Evolutionary conservation across 495 filamentous ascomycete species (phyloP).

Genomic region (Aspergillus incahuasiensis): DNA sequence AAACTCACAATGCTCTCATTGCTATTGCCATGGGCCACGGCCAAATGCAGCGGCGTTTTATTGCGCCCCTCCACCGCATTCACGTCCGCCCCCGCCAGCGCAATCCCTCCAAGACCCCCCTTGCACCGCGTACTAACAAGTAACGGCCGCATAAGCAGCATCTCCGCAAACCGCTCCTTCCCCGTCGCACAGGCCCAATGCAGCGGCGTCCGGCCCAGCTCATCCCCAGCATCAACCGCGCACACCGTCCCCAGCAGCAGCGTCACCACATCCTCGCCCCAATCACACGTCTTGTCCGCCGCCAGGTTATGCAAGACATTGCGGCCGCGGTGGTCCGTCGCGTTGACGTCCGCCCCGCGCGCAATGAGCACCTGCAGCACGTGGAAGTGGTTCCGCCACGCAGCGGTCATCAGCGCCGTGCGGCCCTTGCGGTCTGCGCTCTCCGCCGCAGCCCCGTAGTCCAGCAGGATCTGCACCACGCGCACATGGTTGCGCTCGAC

Average conservation of each 20-base stretch:
- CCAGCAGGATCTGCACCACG: conserved; percentile 43
- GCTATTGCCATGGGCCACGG: conserved; percentile 47
- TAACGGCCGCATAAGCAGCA: conserved; percentile 45
- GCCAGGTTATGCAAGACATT: conserved; percentile 54
- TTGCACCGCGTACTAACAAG: background rate
- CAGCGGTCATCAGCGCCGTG: conserved; percentile 57
- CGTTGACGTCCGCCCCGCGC: conserved; percentile 48
- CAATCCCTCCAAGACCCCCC: background rate
- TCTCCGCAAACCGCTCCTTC: conserved; percentile 50
- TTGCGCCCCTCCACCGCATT: conserved; percentile 52
- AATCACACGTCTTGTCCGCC: conserved; percentile 50
- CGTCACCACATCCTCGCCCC: conserved; percentile 47
- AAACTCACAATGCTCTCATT: conserved; percentile 52
- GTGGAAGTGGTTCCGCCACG: conserved; percentile 50
- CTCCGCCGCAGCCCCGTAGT: conserved; percentile 38
- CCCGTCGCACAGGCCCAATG: conserved; percentile 63
- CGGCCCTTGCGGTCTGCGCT: conserved; percentile 43
- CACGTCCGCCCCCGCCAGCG: conserved; percentile 35
- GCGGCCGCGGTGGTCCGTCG: conserved; percentile 30
- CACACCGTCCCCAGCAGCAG: conserved; percentile 41
- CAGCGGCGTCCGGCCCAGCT: conserved; percentile 53
- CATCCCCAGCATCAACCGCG: conserved; percentile 40
- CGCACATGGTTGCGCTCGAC: conserved; percentile 47
- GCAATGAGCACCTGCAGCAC: conserved; percentile 45
- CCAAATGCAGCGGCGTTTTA: conserved; percentile 59